phyloP scores from a whole-genome alignment of 148 eudicot species.

The Fagopyrum esculentum region DNA sequence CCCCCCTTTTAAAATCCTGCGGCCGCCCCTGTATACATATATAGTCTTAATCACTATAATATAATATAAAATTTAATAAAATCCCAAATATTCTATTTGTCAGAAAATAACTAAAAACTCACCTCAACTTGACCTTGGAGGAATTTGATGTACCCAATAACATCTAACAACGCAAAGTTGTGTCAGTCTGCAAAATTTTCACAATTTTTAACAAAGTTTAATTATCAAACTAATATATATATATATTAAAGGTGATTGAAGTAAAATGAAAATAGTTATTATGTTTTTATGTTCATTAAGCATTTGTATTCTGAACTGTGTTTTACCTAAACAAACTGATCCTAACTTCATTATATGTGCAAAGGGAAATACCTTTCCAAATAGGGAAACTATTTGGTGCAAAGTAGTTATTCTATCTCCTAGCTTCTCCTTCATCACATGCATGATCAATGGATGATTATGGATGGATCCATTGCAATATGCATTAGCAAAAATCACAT shows the following conservation, averaged over 20 bases:
- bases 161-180: conserved; percentile 88
- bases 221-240: too few relatives aligned
- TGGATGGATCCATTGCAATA: too few relatives aligned
- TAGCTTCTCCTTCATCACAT: conserved; percentile 70
- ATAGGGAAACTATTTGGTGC: conserved; percentile 67
- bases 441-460: not conserved
- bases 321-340: not conserved
- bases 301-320: too few relatives aligned
- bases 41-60: not conserved
- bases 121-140: conserved; percentile 88
- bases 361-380: conserved; percentile 48
- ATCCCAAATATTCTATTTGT: not conserved
- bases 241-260: not conserved
- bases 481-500: not conserved
- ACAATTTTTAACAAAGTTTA: not conserved
- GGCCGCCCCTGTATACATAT: not conserved
- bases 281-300: too few relatives aligned
- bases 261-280: too few relatives aligned
- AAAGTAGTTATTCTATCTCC: conserved; percentile 67
- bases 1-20: too few relatives aligned
- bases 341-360: not conserved
- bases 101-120: conserved; percentile 17
- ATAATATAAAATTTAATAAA: not conserved
- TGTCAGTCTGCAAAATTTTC: conserved; percentile 78
- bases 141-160: conserved; percentile 84